Evolutionary conservation across 2,329 filamentous ascomycete species (phyloP).

Genomic region (Penicillium sclerotigenum): DNA sequence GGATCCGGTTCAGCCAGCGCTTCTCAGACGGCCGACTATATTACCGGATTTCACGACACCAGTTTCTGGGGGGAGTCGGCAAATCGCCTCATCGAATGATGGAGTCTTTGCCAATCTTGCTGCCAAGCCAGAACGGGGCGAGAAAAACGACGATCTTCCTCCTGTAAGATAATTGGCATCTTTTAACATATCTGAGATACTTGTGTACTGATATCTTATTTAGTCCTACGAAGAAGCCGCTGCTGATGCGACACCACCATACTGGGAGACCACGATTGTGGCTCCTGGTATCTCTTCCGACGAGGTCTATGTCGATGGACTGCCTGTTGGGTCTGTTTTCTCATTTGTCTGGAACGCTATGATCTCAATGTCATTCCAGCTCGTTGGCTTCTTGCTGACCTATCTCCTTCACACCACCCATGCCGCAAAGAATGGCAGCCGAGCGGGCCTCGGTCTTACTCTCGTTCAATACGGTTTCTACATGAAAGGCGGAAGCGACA

Average conservation of each 20-base stretch:
- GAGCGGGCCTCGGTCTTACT: constrained; percentile 89
- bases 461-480: constrained; percentile 96
- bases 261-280: constrained; percentile 98
- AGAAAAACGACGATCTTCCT: constrained; percentile 84
- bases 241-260: constrained; percentile 90
- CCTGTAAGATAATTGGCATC: constrained; percentile 58
- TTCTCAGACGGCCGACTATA: constrained; percentile 52
- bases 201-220: constrained; percentile 10
- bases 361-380: constrained; percentile 95
- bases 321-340: constrained; percentile 84
- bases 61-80: constrained; percentile 44
- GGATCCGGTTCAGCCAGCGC: constrained; percentile 20
- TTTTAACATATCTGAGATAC: not conserved
- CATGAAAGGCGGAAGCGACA: constrained; percentile 67
- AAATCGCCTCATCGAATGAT: constrained; percentile 76
- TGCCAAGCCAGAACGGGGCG: constrained; percentile 79
- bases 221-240: constrained; percentile 98
- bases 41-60: constrained; percentile 51
- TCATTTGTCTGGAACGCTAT: constrained; percentile 76
- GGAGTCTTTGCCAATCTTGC: constrained; percentile 95
- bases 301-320: constrained; percentile 94
- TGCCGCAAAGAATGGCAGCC: constrained; percentile 94
- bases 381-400: constrained; percentile 95
- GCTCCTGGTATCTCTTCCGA: constrained; percentile 88
- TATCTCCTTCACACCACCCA: constrained; percentile 98